These are phyloP conservation scores for Priceomyces castillae DNA, from an alignment of 805 yeast genomes.

Conservation along the genomic window DNA sequence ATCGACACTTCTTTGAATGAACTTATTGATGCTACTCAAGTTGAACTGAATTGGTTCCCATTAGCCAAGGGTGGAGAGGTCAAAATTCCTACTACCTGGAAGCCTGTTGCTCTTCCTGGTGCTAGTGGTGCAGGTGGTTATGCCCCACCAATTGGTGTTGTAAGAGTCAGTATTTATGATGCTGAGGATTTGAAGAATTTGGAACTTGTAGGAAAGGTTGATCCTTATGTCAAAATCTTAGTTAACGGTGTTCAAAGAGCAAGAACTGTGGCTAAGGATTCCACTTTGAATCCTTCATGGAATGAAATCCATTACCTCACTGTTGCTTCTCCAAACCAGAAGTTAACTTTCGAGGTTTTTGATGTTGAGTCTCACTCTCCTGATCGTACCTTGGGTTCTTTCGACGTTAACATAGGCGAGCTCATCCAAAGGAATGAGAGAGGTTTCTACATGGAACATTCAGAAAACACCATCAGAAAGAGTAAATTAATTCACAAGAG, in stretches of 20 bases:
- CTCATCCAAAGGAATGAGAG: constrained; percentile 67
- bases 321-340: constrained; percentile 78
- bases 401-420: constrained; percentile 65
- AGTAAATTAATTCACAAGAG: constrained; percentile 68
- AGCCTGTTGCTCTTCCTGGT: constrained; percentile 71
- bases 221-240: constrained; percentile 82
- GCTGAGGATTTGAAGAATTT: constrained; percentile 79
- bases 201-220: constrained; percentile 86
- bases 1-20: constrained; percentile 58
- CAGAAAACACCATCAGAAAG: constrained; percentile 53
- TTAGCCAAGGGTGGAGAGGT: constrained; percentile 74
- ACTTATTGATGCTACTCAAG: constrained; percentile 72
- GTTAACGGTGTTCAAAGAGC: constrained; percentile 74
- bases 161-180: constrained; percentile 66
- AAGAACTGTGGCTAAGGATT: constrained; percentile 67
- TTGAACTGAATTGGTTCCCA: constrained; percentile 76
- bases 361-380: constrained; percentile 77
- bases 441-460: constrained; percentile 55
- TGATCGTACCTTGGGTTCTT: constrained; percentile 85
- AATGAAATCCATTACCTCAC: constrained; percentile 81
- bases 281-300: constrained; percentile 78
- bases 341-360: constrained; percentile 83
- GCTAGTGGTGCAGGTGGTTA: constrained; percentile 75
- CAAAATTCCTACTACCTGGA: constrained; percentile 72
- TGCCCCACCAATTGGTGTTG: constrained; percentile 92